Conservation (phyloP, 495 filamentous ascomycete species). For the Penicillium antarcticum region DNA sequence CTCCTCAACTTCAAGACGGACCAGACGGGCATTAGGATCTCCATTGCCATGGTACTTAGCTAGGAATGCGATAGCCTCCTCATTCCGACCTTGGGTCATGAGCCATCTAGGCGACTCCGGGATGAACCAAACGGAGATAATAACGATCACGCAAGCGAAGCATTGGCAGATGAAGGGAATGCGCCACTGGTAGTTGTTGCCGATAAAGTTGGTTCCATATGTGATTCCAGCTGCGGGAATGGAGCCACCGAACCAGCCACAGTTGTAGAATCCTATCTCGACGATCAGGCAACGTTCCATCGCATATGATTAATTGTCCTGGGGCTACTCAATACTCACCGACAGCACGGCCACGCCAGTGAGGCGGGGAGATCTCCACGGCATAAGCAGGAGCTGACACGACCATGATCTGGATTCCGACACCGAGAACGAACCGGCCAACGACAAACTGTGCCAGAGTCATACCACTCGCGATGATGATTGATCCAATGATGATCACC, state of each 20-base stretch:
- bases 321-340: constrained; percentile 23
- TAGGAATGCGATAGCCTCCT: constrained; percentile 53
- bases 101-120: constrained; percentile 62
- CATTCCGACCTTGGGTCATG: constrained; percentile 47
- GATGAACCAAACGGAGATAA: constrained; percentile 55
- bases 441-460: constrained; percentile 59
- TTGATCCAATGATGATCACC: constrained; percentile 60
- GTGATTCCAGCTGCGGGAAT: constrained; percentile 45
- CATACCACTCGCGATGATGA: constrained; percentile 46
- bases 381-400: constrained; percentile 77
- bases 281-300: too few relatives aligned
- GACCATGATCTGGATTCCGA: constrained; percentile 66
- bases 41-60: constrained; percentile 58
- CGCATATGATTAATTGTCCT: too few relatives aligned
- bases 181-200: constrained; percentile 50
- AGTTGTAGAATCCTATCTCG: constrained; percentile 52
- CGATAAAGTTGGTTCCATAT: constrained; percentile 41
- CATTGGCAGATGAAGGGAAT: constrained; percentile 51
- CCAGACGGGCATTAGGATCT: constrained; percentile 48
- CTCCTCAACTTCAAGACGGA: constrained; percentile 55
- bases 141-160: constrained; percentile 49
- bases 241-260: constrained; percentile 55
- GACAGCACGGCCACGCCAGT: constrained; percentile 61
- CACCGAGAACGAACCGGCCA: constrained; percentile 73
- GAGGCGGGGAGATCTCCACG: constrained; percentile 72